phyloP scores from a whole-genome alignment of 148 eudicot genomes.

The Nepenthes mirabilis region DNA sequence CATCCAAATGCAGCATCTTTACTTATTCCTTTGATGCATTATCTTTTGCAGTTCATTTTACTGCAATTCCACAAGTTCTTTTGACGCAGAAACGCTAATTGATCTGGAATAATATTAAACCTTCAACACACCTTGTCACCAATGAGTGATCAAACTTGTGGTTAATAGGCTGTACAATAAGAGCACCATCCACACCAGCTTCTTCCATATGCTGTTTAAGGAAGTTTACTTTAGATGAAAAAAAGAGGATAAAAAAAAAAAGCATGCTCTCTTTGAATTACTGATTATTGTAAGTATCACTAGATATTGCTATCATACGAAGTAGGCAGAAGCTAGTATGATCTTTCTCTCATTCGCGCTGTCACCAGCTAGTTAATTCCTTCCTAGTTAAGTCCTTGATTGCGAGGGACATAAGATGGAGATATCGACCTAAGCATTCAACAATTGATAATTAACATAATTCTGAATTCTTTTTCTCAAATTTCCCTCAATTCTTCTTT shows the following conservation, averaged over 20 bases:
- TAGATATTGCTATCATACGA: too few species aligned
- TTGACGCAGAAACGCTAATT: neutral
- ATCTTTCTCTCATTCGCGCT: too few species aligned
- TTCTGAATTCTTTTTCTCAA: too few species aligned
- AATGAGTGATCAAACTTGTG: constrained; percentile 89
- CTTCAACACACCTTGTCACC: constrained; percentile 58
- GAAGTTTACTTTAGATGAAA: neutral
- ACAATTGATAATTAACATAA: neutral
- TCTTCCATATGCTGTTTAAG: constrained; percentile 56
- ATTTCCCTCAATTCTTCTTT: neutral
- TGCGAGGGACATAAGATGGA: too few species aligned
- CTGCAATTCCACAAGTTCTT: neutral
- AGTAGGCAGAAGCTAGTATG: too few species aligned
- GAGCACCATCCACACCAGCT: constrained; percentile 81
- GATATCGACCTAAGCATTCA: too few species aligned
- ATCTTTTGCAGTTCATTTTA: neutral
- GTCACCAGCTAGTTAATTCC: too few species aligned
- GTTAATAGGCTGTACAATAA: constrained; percentile 87
- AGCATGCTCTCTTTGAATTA: neutral
- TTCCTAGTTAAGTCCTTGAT: too few species aligned
- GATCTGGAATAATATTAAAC: too few species aligned
- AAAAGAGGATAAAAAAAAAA: neutral
- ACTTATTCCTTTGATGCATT: neutral
- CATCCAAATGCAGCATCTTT: neutral
- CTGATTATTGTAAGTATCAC: neutral